These are phyloP conservation scores for Lophiostoma macrostomum DNA, from an alignment of 495 filamentous ascomycete species.

Conservation along the genomic window DNA sequence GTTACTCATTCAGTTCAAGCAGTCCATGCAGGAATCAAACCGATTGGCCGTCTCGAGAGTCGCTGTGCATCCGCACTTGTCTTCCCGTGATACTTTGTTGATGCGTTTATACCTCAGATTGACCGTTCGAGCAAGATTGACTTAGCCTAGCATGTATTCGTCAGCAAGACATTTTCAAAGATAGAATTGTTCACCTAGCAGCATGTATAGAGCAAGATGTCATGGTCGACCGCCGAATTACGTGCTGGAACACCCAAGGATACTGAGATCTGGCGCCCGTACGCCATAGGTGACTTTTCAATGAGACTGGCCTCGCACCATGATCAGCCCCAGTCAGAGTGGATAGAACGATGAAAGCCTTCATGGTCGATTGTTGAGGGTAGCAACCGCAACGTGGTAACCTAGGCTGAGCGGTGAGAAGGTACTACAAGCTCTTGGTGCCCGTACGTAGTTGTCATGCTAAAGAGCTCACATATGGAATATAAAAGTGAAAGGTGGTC, in stretches of 20 bases:
- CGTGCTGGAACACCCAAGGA: no score
- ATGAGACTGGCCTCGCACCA: no score
- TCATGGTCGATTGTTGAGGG: neutral
- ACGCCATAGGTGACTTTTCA: no score
- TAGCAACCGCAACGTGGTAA: neutral
- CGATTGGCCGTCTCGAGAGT: constrained; percentile 4
- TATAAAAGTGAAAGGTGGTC: constrained; percentile 1
- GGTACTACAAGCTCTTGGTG: constrained; percentile 8
- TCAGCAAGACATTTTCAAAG: no score
- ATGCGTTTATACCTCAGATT: no score
- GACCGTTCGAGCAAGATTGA: no score
- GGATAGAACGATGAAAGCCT: neutral
- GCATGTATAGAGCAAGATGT: no score
- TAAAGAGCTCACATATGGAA: constrained; percentile 4
- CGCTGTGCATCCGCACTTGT: neutral
- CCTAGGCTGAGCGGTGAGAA: constrained; percentile 12
- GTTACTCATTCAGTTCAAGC: neutral
- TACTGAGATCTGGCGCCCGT: no score
- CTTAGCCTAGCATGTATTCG: neutral
- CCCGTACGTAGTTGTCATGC: neutral
- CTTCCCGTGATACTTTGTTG: neutral
- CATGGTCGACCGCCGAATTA: no score
- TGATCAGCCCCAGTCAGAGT: neutral
- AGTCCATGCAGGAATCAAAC: neutral
- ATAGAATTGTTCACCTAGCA: no score